A percentile compares a stretch with the other conserved stretches of the same genome.
Conservation (phyloP, 1,284 basidiomycete species). For the Trichosporon sp. region DNA sequence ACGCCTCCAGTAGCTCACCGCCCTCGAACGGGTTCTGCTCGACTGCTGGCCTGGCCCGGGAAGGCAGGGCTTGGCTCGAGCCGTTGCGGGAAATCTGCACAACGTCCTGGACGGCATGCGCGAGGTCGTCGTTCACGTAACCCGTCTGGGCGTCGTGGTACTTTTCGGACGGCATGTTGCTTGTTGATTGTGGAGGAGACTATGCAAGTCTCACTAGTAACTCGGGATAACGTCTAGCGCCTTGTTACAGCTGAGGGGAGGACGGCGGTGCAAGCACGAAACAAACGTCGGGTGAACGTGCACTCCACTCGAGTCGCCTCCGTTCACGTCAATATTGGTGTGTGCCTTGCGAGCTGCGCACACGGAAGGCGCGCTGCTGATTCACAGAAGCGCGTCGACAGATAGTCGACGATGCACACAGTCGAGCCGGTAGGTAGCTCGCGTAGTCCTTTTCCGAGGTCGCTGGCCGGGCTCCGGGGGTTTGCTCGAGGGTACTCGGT, state of each 20-base stretch:
- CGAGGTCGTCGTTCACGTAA: conserved; percentile 40
- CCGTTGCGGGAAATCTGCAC: conserved; percentile 45
- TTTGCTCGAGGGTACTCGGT: background rate
- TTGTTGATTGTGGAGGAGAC: background rate
- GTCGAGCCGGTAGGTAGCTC: background rate
- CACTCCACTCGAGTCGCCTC: background rate
- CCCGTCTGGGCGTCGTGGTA: conserved; percentile 13
- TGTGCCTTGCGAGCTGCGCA: conserved; percentile 13
- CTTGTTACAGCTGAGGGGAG: background rate
- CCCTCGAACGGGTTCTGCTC: conserved; percentile 29
- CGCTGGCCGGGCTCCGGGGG: no score
- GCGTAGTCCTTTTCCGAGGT: background rate
- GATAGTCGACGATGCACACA: background rate
- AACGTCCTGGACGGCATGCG: conserved; percentile 48
- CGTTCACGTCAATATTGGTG: conserved; percentile 13
- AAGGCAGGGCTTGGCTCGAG: conserved; percentile 32
- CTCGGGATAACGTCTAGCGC: no score
- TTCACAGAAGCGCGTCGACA: background rate
- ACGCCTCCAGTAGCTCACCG: conserved; percentile 1
- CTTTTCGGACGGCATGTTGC: background rate
- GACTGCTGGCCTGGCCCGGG: background rate
- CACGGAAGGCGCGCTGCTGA: background rate
- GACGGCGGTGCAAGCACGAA: background rate
- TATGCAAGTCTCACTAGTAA: background rate
- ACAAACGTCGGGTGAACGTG: background rate